A percentile compares a stretch with the other conserved stretches of the same genome.
Conservation (phyloP, 225 moss, liverwort and hornwort species). For the Straminergon stramineum region DNA sequence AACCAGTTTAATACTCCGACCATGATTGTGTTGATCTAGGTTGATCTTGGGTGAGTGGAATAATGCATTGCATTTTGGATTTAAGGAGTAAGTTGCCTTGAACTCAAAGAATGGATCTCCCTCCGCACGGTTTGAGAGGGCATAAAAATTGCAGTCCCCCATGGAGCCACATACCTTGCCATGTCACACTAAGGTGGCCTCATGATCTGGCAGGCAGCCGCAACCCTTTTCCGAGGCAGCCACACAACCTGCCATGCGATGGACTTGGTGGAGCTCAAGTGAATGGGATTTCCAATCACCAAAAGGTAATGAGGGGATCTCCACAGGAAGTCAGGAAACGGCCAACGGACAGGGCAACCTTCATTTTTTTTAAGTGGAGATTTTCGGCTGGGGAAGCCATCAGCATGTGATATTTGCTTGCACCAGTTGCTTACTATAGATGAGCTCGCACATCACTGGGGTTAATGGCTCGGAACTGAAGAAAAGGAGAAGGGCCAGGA, state of each 20-base stretch:
- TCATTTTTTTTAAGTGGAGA: not conserved
- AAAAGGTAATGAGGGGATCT: not conserved
- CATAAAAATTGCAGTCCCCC: not conserved
- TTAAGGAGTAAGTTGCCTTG: not conserved
- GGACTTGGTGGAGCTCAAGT: not conserved
- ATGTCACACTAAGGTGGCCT: slow-evolving; percentile 10
- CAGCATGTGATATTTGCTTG: not conserved
- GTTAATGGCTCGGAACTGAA: not conserved
- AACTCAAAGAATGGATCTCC: not conserved
- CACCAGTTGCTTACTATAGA: not conserved
- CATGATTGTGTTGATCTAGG: too few species aligned
- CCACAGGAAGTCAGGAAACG: not conserved
- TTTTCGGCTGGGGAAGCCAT: too few species aligned
- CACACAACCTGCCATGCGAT: not conserved
- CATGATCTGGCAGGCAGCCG: not conserved
- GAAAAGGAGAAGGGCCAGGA: not conserved
- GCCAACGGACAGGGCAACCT: not conserved
- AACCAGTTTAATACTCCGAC: not conserved
- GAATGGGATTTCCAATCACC: not conserved
- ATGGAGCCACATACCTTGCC: not conserved
- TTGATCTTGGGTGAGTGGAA: not conserved
- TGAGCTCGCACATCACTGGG: not conserved
- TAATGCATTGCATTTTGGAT: not conserved
- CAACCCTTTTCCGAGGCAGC: not conserved
- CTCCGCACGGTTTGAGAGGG: not conserved